Evolutionary conservation across 345 rosid genomes (phyloP).

Genomic region (Hibiscus tridactylites): DNA sequence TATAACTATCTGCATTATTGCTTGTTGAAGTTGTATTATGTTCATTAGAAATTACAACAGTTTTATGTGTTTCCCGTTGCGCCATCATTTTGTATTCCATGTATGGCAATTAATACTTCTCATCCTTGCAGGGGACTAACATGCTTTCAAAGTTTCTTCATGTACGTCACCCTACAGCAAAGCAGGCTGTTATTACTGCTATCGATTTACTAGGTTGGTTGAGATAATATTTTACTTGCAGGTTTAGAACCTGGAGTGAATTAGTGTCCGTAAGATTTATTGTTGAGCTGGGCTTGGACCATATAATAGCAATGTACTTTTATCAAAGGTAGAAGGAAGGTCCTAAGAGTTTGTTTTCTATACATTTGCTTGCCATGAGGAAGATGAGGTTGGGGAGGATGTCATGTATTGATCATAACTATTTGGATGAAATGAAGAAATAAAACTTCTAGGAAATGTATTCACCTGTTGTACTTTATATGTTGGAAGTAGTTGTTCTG

Average conservation of each 20-base stretch:
- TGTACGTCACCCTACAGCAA: conserved; percentile 83
- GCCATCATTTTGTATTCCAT: conserved; percentile 7
- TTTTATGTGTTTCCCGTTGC: conserved; percentile 4
- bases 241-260: not conserved
- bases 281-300: not conserved
- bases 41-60: not conserved
- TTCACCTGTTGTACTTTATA: not conserved
- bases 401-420: not conserved
- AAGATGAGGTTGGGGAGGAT: not conserved
- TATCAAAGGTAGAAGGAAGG: not conserved
- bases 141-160: conserved; percentile 98
- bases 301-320: not conserved
- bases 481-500: conserved; percentile 6
- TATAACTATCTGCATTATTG: not conserved
- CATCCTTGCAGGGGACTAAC: conserved; percentile 76
- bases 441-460: not conserved
- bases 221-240: not conserved
- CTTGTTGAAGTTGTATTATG: conserved; percentile 7
- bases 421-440: not conserved
- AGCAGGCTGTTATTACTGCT: conserved; percentile 96
- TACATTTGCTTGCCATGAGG: not conserved
- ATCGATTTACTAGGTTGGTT: conserved; percentile 84
- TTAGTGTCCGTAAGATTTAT: not conserved
- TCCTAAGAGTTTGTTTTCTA: not conserved
- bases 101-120: conserved; percentile 15